phyloP scores from a whole-genome alignment of 768 basidiomycete genomes.

The Lepiota brunneoincarnata region DNA sequence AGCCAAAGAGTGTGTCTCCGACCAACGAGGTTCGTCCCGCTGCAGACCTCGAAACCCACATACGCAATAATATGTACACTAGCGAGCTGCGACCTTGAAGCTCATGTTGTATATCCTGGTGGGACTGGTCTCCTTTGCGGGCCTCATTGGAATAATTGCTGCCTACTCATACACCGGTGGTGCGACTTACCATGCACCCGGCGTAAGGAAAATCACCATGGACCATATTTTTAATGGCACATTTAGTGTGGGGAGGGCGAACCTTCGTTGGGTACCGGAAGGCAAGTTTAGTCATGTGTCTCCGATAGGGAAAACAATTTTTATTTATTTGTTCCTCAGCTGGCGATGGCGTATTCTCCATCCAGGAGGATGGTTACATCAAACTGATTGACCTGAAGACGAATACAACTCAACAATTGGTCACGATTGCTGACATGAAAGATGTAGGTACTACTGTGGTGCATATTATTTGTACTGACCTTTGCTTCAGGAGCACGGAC shows the following conservation, averaged over 20 bases:
- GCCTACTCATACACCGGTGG: slow-evolving; percentile 68
- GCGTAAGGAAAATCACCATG: slow-evolving; percentile 71
- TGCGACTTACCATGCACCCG: slow-evolving; percentile 45
- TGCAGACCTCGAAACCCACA: neutral
- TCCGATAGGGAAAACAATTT: neutral
- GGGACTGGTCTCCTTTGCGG: slow-evolving; percentile 57
- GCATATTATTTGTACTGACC: neutral
- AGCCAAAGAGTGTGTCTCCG: slow-evolving; percentile 13
- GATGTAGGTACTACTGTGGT: slow-evolving; percentile 45
- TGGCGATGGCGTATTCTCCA: slow-evolving; percentile 90
- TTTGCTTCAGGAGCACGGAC: slow-evolving; percentile 49
- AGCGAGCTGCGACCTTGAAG: slow-evolving; percentile 40
- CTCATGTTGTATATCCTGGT: slow-evolving; percentile 61
- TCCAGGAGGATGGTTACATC: slow-evolving; percentile 59
- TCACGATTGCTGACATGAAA: slow-evolving; percentile 55
- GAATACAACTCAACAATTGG: slow-evolving; percentile 62
- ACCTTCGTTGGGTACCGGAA: slow-evolving; percentile 87
- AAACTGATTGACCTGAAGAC: slow-evolving; percentile 78
- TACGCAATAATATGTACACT: neutral
- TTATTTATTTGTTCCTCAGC: slow-evolving; percentile 43
- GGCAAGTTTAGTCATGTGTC: slow-evolving; percentile 44
- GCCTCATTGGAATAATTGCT: slow-evolving; percentile 73
- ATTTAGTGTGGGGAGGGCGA: slow-evolving; percentile 47
- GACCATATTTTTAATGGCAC: slow-evolving; percentile 95
- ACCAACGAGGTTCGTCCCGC: slow-evolving; percentile 2